Evolutionary conservation across 2,329 filamentous ascomycete genomes (phyloP).

Genomic region (Pezizomycotina sp.): DNA sequence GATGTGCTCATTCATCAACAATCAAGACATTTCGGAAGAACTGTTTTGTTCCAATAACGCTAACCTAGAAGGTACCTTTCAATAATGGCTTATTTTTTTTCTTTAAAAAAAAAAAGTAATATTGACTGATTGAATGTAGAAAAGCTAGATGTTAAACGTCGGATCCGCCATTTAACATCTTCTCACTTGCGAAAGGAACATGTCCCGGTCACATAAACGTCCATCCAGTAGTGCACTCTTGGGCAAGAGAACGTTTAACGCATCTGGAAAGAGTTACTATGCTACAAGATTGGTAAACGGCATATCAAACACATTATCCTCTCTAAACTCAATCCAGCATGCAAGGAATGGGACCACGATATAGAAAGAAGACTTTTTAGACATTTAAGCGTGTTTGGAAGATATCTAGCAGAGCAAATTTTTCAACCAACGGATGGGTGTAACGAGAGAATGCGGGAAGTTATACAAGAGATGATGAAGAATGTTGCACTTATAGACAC

Average conservation of each 20-base stretch:
- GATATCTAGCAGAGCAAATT: no score
- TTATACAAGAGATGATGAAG: no score
- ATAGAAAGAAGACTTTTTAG: no score
- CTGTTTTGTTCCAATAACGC: slow-evolving; percentile 7
- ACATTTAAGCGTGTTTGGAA: no score
- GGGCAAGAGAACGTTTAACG: slow-evolving; percentile 17
- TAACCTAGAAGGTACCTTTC: background rate
- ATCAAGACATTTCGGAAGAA: slow-evolving; percentile 17
- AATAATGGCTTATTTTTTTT: slow-evolving; percentile 3
- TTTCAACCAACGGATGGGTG: no score
- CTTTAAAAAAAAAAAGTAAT: background rate
- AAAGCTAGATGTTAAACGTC: slow-evolving; percentile 3
- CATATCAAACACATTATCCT: no score
- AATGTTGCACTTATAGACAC: no score
- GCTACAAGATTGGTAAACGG: no score
- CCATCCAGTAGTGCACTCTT: slow-evolving; percentile 19
- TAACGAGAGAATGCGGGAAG: no score
- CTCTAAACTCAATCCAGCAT: no score
- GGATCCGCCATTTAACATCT: slow-evolving; percentile 14
- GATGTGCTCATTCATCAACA: slow-evolving; percentile 20
- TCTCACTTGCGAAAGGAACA: slow-evolving; percentile 9
- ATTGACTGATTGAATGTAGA: slow-evolving; percentile 1
- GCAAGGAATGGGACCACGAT: no score
- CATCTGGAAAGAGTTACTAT: no score
- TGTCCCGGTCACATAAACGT: slow-evolving; percentile 6